Evolutionary conservation across 305 asterid genomes (phyloP).

Genomic region (Fraxinus greggii): DNA sequence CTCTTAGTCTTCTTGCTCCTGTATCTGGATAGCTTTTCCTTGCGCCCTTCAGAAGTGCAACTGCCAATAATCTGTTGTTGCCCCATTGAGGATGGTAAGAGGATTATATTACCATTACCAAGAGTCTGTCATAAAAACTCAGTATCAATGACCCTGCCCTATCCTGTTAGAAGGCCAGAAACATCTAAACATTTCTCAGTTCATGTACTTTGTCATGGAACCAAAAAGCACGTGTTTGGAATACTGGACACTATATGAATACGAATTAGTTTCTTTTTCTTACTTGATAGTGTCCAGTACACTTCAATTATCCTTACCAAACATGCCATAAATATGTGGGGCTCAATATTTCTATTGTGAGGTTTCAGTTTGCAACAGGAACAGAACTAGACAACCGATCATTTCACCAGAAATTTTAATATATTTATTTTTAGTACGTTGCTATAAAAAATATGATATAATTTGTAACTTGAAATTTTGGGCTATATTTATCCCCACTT

Average conservation of each 20-base stretch:
- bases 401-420: neutral
- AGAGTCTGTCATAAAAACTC: conserved; percentile 52
- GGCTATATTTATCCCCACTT: neutral
- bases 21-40: conserved; percentile 45
- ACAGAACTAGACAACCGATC: neutral
- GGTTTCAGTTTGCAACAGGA: neutral
- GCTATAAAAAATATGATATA: neutral
- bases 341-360: neutral
- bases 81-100: conserved; percentile 35
- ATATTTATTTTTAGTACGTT: neutral
- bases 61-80: conserved; percentile 30
- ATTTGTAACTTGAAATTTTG: neutral
- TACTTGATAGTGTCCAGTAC: neutral
- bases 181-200: conserved; percentile 37
- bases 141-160: conserved; percentile 37
- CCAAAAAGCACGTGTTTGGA: conserved; percentile 16
- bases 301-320: neutral
- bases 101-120: conserved; percentile 37
- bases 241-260: neutral
- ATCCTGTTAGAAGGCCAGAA: conserved; percentile 45
- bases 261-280: neutral
- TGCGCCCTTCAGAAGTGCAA: conserved; percentile 35
- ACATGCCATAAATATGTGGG: neutral
- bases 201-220: conserved; percentile 23
- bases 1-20: conserved; percentile 48